phyloP scores from a whole-genome alignment of 768 basidiomycete genomes.

The Tylopilus intermedius region DNA sequence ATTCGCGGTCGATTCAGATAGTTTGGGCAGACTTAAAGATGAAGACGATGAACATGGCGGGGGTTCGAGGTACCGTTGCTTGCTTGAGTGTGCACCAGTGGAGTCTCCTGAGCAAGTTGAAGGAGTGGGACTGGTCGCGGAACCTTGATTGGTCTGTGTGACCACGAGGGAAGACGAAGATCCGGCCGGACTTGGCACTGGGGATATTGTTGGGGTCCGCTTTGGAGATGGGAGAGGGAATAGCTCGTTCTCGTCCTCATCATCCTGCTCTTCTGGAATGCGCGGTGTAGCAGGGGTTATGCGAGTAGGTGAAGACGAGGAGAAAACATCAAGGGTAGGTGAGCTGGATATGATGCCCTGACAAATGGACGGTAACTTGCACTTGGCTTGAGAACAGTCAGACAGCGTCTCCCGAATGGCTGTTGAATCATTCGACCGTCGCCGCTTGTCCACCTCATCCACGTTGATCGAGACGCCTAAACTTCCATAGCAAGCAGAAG shows the following conservation, averaged over 20 bases:
- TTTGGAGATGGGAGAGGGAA: constrained; percentile 59
- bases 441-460: constrained; percentile 61
- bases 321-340: neutral
- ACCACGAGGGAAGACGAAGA: constrained; percentile 25
- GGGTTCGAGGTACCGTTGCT: constrained; percentile 17
- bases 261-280: constrained; percentile 32
- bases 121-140: constrained; percentile 5
- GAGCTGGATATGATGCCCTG: neutral
- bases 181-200: constrained; percentile 31
- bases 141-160: constrained; percentile 1
- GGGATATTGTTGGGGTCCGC: constrained; percentile 46
- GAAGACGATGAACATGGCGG: constrained; percentile 20
- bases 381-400: neutral
- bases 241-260: constrained; percentile 53
- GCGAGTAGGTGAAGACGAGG: constrained; percentile 13
- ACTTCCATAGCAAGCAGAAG: constrained; percentile 21
- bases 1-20: constrained; percentile 11
- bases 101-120: constrained; percentile 20
- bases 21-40: constrained; percentile 21
- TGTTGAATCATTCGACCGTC: constrained; percentile 39
- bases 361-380: neutral
- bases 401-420: neutral
- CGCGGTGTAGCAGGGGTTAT: constrained; percentile 5
- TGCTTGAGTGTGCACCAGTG: neutral
- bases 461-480: constrained; percentile 43